A percentile compares a stretch with the other conserved stretches of the same genome.
These are phyloP conservation scores for Saururus chinensis DNA, from an alignment of 164 flowering plant genomes.

Conservation along the genomic window DNA sequence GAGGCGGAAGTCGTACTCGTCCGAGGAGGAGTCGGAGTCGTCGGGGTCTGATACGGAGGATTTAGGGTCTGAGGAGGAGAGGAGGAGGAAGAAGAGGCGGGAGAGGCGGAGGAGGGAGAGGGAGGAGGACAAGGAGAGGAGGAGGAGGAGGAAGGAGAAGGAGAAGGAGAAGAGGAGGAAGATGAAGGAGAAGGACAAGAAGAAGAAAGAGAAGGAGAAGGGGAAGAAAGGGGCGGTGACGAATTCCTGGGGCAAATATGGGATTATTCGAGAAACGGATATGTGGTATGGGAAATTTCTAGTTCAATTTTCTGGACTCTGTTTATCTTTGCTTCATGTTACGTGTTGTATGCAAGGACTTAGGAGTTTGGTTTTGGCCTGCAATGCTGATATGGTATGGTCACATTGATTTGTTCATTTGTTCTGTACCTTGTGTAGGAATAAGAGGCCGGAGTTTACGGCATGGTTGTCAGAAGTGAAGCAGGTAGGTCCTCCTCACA, in stretches of 20 bases:
- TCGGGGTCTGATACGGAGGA: neutral
- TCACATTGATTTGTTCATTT: neutral
- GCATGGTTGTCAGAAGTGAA: constrained; percentile 94
- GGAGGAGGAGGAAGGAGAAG: constrained; percentile 12
- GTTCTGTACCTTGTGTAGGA: constrained; percentile 38
- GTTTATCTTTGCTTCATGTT: too few relatives aligned
- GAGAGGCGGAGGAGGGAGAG: constrained; percentile 16
- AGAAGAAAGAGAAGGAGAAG: constrained; percentile 32
- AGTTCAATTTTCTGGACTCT: neutral
- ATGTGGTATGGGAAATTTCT: constrained; percentile 54
- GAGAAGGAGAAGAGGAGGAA: constrained; percentile 12
- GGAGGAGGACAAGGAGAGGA: constrained; percentile 21
- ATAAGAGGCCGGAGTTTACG: constrained; percentile 90
- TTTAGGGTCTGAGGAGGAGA: constrained; percentile 3
- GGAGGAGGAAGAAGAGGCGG: constrained; percentile 12
- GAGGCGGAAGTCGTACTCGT: constrained; percentile 3
- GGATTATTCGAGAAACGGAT: constrained; percentile 75
- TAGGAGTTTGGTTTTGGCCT: neutral
- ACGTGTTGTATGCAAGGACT: too few relatives aligned
- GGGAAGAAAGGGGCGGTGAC: constrained; percentile 77
- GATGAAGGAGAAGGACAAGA: constrained; percentile 15
- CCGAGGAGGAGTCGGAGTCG: constrained; percentile 7
- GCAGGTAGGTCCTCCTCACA: constrained; percentile 34
- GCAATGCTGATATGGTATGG: neutral
- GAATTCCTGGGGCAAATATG: constrained; percentile 86